A percentile compares a stretch with the other conserved stretches of the same genome.
Conservation (phyloP, 2,329 filamentous ascomycete genomes). For the Colletotrichum liriopes region DNA sequence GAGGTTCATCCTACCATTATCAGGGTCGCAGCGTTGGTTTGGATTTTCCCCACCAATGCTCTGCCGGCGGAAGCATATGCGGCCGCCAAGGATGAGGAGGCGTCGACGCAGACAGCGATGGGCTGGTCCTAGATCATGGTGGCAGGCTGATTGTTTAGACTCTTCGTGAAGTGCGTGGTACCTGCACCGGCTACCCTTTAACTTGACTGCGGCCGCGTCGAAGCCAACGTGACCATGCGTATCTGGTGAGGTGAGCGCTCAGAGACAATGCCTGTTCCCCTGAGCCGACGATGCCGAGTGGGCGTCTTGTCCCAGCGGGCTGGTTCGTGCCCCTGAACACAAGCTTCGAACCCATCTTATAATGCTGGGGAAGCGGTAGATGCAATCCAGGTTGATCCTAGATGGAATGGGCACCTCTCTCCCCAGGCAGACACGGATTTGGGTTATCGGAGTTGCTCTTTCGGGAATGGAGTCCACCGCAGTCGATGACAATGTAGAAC, state of each 20-base stretch:
- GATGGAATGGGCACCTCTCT: not conserved
- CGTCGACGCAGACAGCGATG: not conserved
- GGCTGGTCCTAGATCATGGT: not conserved
- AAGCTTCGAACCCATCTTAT: not conserved
- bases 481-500: not conserved
- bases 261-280: not conserved
- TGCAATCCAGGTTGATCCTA: not conserved
- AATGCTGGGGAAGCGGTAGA: not conserved
- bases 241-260: not conserved
- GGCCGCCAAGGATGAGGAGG: not conserved
- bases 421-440: not conserved
- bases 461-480: not conserved
- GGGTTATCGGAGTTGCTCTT: not conserved
- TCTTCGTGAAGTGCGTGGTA: not conserved
- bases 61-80: not conserved
- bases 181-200: not conserved
- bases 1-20: too few relatives aligned
- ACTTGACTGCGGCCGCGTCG: too few relatives aligned
- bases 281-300: not conserved
- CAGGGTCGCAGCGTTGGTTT: not conserved
- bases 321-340: not conserved
- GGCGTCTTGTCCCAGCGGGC: not conserved
- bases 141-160: too few relatives aligned
- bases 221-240: not conserved
- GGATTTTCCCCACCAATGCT: not conserved